Base-by-base conservation (phyloP, 768 basidiomycete genomes). In the Serendipita vermifera region DNA sequence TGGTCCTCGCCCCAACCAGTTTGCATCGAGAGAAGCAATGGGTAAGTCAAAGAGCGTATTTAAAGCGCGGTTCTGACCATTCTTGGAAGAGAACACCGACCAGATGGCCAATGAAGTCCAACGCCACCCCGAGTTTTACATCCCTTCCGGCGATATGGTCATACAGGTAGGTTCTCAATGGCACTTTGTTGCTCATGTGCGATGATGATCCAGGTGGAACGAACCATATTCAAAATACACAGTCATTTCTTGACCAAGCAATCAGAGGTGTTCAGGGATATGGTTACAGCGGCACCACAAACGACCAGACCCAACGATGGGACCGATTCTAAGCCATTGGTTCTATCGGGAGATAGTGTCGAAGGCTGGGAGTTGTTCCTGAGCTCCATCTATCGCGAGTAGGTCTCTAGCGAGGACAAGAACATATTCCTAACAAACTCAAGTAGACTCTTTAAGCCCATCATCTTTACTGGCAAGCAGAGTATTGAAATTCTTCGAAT, bases 221-320 rank as follows among this genome's bases (percentile, higher is more conserved):
- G 32, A 22, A 31, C 46, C 9, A 11, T 51, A 7, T 51, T 51
- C 46, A 51, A 51, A 51, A 31, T 51, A 22, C 46, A 51, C 27
- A 22, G 17, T 15, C 46, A 51, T 51, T 51, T 51, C 46, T 31
- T 51, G 7, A n/a, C 46, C 24, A 22, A 51, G 24, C 32, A 51
- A 9, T 51, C 46, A n/a, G 7, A 15, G n/a, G 46, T 51, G 9
- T 31, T 51, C 9, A 31, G n/a, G n/a, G n/a, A n/a, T n/a, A 22
- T 20, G 46, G 46, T 27, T 26, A 27, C 9, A 22, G 26, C 24
- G 46, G 32, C 9, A 9, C 3, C n/a, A 22, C 46, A 15, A 43
- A 26, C 13, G 41, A 51, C 20, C 46, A 51, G 17, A n/a, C n/a
- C n/a, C n/a, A n/a, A n/a, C n/a, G n/a, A n/a, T n/a, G 24, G 29